These are phyloP conservation scores for Emergomyces pasteurianus DNA, from an alignment of 2,329 filamentous ascomycete genomes.

Conservation along the genomic window DNA sequence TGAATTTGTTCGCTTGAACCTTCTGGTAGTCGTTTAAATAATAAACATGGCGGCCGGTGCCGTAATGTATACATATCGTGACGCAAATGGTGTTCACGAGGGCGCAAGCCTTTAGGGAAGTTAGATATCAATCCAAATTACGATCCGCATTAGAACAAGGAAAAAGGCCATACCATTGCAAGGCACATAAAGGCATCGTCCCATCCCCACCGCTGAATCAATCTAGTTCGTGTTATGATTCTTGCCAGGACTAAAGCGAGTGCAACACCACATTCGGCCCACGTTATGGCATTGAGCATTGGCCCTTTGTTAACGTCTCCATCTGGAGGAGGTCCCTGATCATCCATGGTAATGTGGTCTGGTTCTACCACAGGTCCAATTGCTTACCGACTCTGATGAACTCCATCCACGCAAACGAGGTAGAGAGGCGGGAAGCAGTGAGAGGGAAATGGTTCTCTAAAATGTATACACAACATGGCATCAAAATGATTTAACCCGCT, in stretches of 20 bases:
- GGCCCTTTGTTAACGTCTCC: constrained; percentile 6
- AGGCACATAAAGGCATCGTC: constrained; percentile 9
- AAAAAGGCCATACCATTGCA: constrained; percentile 6
- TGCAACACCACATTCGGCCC: constrained; percentile 8
- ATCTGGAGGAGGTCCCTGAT: constrained; percentile 4
- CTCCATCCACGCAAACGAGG: background rate
- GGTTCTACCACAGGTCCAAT: background rate
- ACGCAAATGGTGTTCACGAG: constrained; percentile 1
- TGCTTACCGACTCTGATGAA: background rate
- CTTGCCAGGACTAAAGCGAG: constrained; percentile 4
- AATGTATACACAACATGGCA: background rate
- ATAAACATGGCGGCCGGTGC: constrained; percentile 6
- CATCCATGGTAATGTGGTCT: background rate
- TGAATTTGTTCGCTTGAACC: constrained; percentile 8
- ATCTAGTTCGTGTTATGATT: constrained; percentile 4
- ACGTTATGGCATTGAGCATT: constrained; percentile 6
- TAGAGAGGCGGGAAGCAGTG: background rate
- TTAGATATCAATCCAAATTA: background rate
- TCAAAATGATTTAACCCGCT: background rate
- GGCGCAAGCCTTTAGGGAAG: constrained; percentile 1
- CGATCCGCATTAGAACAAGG: background rate
- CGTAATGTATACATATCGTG: constrained; percentile 4
- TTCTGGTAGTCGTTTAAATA: constrained; percentile 2
- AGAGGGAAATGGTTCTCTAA: background rate
- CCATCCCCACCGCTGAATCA: constrained; percentile 7